Evolutionary conservation across 495 filamentous ascomycete genomes (phyloP).

Genomic region (Penicillium lagena): DNA sequence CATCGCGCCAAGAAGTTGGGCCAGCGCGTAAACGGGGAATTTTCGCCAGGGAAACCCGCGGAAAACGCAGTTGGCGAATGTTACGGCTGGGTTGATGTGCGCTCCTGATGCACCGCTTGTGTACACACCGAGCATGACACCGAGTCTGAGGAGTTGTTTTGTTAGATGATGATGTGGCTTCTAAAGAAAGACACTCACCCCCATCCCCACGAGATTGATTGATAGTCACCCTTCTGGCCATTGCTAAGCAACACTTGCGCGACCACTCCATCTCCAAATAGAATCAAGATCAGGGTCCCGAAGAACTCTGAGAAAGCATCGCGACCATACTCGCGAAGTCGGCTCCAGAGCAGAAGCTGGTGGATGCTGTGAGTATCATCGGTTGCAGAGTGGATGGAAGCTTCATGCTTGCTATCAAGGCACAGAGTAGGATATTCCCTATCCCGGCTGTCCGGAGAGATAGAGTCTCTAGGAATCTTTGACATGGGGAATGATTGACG

Average conservation of each 20-base stretch:
- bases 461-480: constrained; percentile 8
- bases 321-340: constrained; percentile 35
- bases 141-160: constrained; percentile 22
- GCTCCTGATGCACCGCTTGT: constrained; percentile 51
- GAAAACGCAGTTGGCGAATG: constrained; percentile 56
- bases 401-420: constrained; percentile 7
- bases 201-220: constrained; percentile 59
- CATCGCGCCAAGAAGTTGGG: constrained; percentile 52
- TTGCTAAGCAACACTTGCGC: constrained; percentile 52
- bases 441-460: constrained; percentile 3
- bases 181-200: constrained; percentile 32
- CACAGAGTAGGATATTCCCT: constrained; percentile 15
- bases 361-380: not conserved
- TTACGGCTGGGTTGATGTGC: constrained; percentile 62
- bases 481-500: constrained; percentile 4
- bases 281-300: constrained; percentile 54
- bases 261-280: constrained; percentile 58
- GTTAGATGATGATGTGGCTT: too few species aligned
- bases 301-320: constrained; percentile 60
- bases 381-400: constrained; percentile 7
- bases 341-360: constrained; percentile 39
- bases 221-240: constrained; percentile 47
- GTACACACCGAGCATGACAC: constrained; percentile 64
- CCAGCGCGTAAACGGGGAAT: constrained; percentile 45
- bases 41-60: constrained; percentile 57